Conservation (phyloP, 1,284 basidiomycete genomes). For the Malassezia sp. region DNA sequence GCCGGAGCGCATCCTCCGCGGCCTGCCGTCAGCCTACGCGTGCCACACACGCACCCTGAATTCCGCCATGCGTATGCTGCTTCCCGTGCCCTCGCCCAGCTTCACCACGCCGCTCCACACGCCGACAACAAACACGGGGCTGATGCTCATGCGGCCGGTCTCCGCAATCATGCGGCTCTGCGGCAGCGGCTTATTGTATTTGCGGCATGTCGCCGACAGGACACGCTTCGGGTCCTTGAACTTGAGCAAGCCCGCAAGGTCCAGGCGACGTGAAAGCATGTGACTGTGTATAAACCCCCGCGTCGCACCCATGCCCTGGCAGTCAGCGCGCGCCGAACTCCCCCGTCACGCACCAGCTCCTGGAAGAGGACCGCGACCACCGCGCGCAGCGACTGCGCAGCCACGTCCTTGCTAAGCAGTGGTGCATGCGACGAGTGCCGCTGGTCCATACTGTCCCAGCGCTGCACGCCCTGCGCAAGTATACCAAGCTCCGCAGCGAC, state of each 20-base stretch:
- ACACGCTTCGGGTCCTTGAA: conserved; percentile 52
- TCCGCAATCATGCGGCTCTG: conserved; percentile 67
- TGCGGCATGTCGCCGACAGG: conserved; percentile 40
- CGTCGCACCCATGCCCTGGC: conserved; percentile 42
- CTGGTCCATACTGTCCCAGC: conserved; percentile 39
- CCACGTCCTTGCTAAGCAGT: conserved; percentile 30
- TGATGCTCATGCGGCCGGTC: conserved; percentile 75
- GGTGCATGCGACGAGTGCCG: conserved; percentile 38
- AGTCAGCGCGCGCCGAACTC: too few species aligned
- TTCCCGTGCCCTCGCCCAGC: conserved; percentile 89
- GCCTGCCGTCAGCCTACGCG: too few species aligned
- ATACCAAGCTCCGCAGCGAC: conserved; percentile 58
- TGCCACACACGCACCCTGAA: too few species aligned
- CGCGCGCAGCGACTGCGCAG: conserved; percentile 49
- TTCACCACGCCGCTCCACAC: conserved; percentile 72
- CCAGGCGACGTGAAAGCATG: conserved; percentile 48
- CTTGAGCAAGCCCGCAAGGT: conserved; percentile 67
- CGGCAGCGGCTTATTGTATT: conserved; percentile 37
- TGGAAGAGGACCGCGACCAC: conserved; percentile 53
- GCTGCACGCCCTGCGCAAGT: conserved; percentile 35
- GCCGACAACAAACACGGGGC: conserved; percentile 84
- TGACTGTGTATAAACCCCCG: conserved; percentile 26
- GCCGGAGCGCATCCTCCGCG: conserved; percentile 68
- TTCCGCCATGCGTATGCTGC: conserved; percentile 86
- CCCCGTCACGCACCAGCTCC: too few species aligned